These are phyloP conservation scores for Cryphonectria japonica DNA, from an alignment of 2,329 filamentous ascomycete genomes.

Conservation along the genomic window DNA sequence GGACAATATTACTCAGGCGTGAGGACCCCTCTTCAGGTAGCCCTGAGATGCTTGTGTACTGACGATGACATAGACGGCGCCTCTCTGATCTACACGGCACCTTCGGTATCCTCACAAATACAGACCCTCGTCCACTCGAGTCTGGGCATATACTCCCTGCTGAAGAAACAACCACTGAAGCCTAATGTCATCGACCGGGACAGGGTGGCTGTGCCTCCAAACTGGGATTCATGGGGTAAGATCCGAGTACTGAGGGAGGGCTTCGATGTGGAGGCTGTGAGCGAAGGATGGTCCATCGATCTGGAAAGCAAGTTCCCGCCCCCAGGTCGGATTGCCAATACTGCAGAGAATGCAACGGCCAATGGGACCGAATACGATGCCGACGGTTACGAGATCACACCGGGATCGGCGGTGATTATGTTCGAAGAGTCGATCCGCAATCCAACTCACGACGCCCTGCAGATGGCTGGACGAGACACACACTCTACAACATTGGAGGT, in stretches of 20 bases:
- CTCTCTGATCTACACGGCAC: constrained; percentile 83
- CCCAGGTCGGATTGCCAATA: constrained; percentile 33
- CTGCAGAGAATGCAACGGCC: constrained; percentile 31
- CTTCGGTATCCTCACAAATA: constrained; percentile 75
- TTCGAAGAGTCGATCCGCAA: constrained; percentile 83
- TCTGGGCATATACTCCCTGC: constrained; percentile 80
- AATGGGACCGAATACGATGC: constrained; percentile 34
- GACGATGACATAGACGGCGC: constrained; percentile 66
- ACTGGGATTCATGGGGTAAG: constrained; percentile 99
- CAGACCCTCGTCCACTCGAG: constrained; percentile 83
- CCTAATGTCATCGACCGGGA: constrained; percentile 93
- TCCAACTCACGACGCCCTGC: constrained; percentile 66
- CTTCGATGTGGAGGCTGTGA: constrained; percentile 88
- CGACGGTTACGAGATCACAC: constrained; percentile 38
- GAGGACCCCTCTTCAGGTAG: constrained; percentile 41
- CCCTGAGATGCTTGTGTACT: constrained; percentile 26
- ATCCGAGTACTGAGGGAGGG: constrained; percentile 89
- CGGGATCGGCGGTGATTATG: constrained; percentile 68
- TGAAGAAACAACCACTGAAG: constrained; percentile 78
- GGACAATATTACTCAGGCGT: constrained; percentile 88
- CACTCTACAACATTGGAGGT: constrained; percentile 60
- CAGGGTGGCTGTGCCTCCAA: constrained; percentile 91
- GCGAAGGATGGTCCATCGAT: constrained; percentile 83
- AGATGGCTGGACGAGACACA: constrained; percentile 54
- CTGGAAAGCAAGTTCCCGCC: constrained; percentile 63